phyloP scores from a whole-genome alignment of 2,329 filamentous ascomycete genomes.

The Colletotrichum cuscutae region DNA sequence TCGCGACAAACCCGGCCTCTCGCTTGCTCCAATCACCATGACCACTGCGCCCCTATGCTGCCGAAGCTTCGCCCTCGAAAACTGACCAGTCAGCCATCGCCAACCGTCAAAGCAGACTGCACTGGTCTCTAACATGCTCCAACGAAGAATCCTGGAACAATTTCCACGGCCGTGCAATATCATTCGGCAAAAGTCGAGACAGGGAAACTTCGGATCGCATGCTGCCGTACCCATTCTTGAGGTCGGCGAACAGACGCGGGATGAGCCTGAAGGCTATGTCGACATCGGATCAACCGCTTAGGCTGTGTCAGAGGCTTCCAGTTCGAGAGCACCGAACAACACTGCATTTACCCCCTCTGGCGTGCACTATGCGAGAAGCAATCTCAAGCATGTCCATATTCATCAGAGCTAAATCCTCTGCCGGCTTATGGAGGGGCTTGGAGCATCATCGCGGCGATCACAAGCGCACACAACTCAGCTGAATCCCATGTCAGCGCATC shows the following conservation, averaged over 20 bases:
- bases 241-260: not conserved
- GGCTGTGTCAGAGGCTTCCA: not conserved
- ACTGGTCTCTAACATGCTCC: not conserved
- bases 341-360: not conserved
- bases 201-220: not conserved
- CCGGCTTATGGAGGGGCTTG: not conserved
- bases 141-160: not conserved
- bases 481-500: not conserved
- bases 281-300: slow-evolving; percentile 4
- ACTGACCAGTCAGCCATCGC: not conserved
- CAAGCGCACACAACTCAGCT: not conserved
- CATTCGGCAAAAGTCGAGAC: not conserved
- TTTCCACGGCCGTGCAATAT: not conserved
- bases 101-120: not conserved
- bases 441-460: not conserved
- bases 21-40: not conserved
- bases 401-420: not conserved
- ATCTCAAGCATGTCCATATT: not conserved
- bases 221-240: not conserved
- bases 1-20: not conserved
- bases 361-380: not conserved
- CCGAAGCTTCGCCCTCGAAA: not conserved
- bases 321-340: not conserved
- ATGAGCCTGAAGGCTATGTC: not conserved
- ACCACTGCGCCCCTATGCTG: not conserved